These are phyloP conservation scores for Fusarium sp. DNA, from an alignment of 2,329 filamentous ascomycete species.

Conservation along the genomic window DNA sequence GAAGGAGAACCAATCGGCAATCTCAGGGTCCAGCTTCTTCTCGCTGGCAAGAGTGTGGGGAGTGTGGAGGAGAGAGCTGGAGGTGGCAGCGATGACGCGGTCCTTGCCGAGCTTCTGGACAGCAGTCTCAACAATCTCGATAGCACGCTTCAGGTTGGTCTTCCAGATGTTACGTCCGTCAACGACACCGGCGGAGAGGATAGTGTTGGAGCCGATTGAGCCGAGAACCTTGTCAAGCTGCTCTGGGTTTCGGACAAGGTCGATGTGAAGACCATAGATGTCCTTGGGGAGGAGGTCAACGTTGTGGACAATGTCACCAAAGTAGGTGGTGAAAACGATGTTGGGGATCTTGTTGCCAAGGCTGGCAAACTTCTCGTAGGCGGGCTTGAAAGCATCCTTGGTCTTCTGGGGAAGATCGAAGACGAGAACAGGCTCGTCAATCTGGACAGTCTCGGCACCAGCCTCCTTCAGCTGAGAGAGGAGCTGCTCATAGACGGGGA, in stretches of 20 bases:
- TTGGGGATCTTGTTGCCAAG: constrained; percentile 86
- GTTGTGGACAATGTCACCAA: constrained; percentile 99
- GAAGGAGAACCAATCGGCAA: constrained; percentile 99
- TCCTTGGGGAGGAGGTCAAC: constrained; percentile 85
- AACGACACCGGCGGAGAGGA: constrained; percentile 95
- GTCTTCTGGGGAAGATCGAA: constrained; percentile 90
- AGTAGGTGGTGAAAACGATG: constrained; percentile 95
- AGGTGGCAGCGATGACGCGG: constrained; percentile 95
- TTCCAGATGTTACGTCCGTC: constrained; percentile 99
- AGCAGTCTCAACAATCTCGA: constrained; percentile 88
- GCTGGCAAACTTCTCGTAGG: constrained; percentile 87
- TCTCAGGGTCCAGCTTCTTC: constrained; percentile 96
- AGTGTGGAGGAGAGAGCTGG: constrained; percentile 97
- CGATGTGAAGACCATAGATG: constrained; percentile 88
- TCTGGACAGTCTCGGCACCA: constrained; percentile 96
- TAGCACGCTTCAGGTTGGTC: constrained; percentile 97
- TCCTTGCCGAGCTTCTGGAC: constrained; percentile 97
- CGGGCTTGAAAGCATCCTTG: constrained; percentile 98
- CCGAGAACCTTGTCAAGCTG: constrained; percentile 88
- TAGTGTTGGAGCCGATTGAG: constrained; percentile 87
- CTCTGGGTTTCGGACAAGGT: constrained; percentile 98
- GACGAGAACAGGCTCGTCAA: constrained; percentile 97
- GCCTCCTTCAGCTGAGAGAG: constrained; percentile 93
- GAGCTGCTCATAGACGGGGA: constrained; percentile 95
- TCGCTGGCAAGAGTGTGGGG: constrained; percentile 98